Evolutionary conservation across 2,329 filamentous ascomycete genomes (phyloP).

Genomic region (Chaetomiaceae sp.): DNA sequence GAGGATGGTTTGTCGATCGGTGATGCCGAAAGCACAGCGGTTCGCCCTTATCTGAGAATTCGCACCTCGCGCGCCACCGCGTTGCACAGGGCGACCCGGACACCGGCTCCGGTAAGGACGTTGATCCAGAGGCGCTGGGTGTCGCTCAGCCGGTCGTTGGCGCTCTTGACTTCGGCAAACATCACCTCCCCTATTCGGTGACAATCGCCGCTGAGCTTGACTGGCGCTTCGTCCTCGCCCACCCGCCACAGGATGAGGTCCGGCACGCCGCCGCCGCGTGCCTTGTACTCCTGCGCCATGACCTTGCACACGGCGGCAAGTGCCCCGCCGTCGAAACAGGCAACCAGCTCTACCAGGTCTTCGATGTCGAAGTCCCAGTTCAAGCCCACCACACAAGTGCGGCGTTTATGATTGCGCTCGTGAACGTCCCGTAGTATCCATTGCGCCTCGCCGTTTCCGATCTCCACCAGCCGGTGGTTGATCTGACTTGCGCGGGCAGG

Average conservation of each 20-base stretch:
- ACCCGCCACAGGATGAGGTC: conserved; percentile 84
- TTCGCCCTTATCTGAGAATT: conserved; percentile 31
- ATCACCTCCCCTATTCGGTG: conserved; percentile 54
- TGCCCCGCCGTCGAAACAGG: conserved; percentile 72
- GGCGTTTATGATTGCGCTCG: conserved; percentile 57
- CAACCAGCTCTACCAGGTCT: conserved; percentile 72
- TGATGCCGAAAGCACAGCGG: neutral
- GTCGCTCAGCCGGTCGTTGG: conserved; percentile 90
- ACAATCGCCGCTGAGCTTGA: conserved; percentile 26
- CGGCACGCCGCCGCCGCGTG: conserved; percentile 79
- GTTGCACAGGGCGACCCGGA: conserved; percentile 76
- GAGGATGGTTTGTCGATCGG: neutral
- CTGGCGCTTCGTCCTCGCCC: conserved; percentile 14
- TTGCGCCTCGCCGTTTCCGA: conserved; percentile 73
- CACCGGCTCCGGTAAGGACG: conserved; percentile 76
- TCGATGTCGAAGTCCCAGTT: conserved; percentile 81
- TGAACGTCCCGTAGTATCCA: conserved; percentile 63
- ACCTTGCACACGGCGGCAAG: conserved; percentile 85
- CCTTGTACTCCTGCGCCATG: conserved; percentile 88
- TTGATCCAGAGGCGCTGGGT: conserved; percentile 97
- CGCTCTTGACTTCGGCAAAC: conserved; percentile 75
- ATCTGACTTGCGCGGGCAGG: conserved; percentile 80
- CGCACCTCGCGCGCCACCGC: conserved; percentile 50
- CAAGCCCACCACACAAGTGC: conserved; percentile 83
- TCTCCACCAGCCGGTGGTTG: conserved; percentile 76